A percentile compares a stretch with the other conserved stretches of the same genome.
Evolutionary conservation across 2,329 filamentous ascomycete species (phyloP).

Genomic region (Colletotrichum lini): DNA sequence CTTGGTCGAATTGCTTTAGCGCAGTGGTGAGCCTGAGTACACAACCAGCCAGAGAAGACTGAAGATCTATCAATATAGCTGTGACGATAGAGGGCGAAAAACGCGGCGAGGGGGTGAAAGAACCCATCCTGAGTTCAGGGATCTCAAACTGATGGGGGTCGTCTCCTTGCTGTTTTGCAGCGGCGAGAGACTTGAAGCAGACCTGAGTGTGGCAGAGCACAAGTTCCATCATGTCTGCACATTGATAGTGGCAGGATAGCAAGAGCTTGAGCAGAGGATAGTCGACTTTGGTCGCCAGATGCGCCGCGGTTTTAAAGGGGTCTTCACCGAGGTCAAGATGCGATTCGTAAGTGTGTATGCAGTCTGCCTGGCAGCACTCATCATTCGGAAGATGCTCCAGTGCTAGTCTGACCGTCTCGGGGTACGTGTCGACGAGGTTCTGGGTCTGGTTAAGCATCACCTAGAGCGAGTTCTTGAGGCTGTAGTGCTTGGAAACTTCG

Average conservation of each 20-base stretch:
- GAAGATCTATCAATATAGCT: conserved; percentile 51
- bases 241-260: conserved; percentile 54
- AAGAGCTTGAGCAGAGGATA: conserved; percentile 54
- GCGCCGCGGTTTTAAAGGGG: conserved; percentile 39
- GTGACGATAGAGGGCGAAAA: conserved; percentile 53
- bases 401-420: conserved; percentile 47
- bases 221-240: conserved; percentile 55
- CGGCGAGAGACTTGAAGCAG: conserved; percentile 51
- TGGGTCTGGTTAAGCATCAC: conserved; percentile 53
- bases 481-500: conserved; percentile 45
- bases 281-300: conserved; percentile 47
- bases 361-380: conserved; percentile 51
- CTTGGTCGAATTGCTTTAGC: not conserved
- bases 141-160: conserved; percentile 53
- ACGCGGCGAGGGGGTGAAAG: conserved; percentile 52
- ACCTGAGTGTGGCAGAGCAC: conserved; percentile 50
- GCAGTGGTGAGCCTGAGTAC: not conserved
- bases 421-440: conserved; percentile 54
- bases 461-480: conserved; percentile 51
- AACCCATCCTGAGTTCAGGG: conserved; percentile 58
- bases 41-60: conserved; percentile 44
- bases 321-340: conserved; percentile 13
- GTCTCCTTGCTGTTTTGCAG: conserved; percentile 45
- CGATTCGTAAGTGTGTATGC: conserved; percentile 50
- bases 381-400: conserved; percentile 25